Conservation (phyloP, 2,329 filamentous ascomycete species). For the Botrytis pseudocinerea region DNA sequence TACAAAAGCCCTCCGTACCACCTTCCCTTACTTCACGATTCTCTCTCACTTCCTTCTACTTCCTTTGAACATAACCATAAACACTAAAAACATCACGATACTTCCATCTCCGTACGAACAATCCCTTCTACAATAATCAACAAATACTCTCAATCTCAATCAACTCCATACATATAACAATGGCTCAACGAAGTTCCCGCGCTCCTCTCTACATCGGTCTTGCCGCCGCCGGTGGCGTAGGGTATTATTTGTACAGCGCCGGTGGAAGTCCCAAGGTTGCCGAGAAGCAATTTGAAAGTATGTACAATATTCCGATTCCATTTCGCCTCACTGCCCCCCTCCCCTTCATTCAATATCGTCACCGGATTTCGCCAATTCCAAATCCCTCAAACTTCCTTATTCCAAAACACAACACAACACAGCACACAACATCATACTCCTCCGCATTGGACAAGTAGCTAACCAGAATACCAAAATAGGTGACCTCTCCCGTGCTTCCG, state of each 20-base stretch:
- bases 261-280: constrained; percentile 80
- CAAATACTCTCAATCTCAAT: background rate
- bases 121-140: background rate
- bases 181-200: constrained; percentile 43
- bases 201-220: constrained; percentile 54
- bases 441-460: constrained; percentile 1
- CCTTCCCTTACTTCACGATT: background rate
- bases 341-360: background rate
- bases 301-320: constrained; percentile 38
- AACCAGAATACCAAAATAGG: constrained; percentile 51
- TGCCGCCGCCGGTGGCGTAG: constrained; percentile 65
- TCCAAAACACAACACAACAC: too few relatives aligned
- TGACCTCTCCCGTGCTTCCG: constrained; percentile 70
- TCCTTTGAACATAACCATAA: constrained; percentile 1
- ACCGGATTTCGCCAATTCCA: background rate
- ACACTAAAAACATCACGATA: background rate
- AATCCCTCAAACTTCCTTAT: background rate
- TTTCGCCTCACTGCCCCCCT: background rate
- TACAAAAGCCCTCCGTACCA: background rate
- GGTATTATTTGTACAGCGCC: constrained; percentile 89
- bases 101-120: background rate
- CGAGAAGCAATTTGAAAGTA: constrained; percentile 86
- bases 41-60: background rate
- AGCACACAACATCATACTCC: too few relatives aligned
- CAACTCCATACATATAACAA: constrained; percentile 28